Evolutionary conservation across 805 yeast species (phyloP).

Genomic region (Candida pini): DNA sequence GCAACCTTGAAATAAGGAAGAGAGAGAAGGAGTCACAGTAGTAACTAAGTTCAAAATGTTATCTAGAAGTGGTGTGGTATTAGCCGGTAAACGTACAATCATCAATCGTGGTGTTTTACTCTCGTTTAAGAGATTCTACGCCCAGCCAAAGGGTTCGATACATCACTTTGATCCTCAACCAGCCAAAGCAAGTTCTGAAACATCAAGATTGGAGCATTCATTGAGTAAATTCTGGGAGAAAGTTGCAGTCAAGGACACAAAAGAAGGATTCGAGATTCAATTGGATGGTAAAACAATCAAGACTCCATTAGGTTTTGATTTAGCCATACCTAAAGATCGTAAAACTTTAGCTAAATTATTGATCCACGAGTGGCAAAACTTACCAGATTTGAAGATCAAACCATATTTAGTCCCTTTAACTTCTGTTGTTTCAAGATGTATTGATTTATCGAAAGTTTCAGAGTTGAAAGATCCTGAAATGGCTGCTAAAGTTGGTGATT

Average conservation of each 20-base stretch:
- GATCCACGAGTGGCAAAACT: slow-evolving; percentile 80
- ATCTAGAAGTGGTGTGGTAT: too few relatives aligned
- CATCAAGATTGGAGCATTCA: slow-evolving; percentile 66
- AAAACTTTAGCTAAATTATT: slow-evolving; percentile 65
- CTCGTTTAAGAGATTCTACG: slow-evolving; percentile 10
- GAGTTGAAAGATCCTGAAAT: slow-evolving; percentile 38
- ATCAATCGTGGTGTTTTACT: too few relatives aligned
- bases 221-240: slow-evolving; percentile 77
- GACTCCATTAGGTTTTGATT: slow-evolving; percentile 75
- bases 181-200: slow-evolving; percentile 31
- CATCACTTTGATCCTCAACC: slow-evolving; percentile 7
- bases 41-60: too few relatives aligned
- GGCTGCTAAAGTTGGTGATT: slow-evolving; percentile 56
- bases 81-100: too few relatives aligned
- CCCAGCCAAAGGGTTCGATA: slow-evolving; percentile 9
- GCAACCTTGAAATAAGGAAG: too few relatives aligned
- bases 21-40: too few relatives aligned
- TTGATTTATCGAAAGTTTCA: slow-evolving; percentile 56
- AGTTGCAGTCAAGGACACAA: slow-evolving; percentile 37
- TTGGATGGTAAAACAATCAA: slow-evolving; percentile 72
- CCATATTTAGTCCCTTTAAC: slow-evolving; percentile 83
- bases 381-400: slow-evolving; percentile 63
- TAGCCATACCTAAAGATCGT: slow-evolving; percentile 58
- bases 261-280: slow-evolving; percentile 44
- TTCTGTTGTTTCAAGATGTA: slow-evolving; percentile 77